Evolutionary conservation across 768 basidiomycete genomes (phyloP).

Genomic region (Suillus lakei): DNA sequence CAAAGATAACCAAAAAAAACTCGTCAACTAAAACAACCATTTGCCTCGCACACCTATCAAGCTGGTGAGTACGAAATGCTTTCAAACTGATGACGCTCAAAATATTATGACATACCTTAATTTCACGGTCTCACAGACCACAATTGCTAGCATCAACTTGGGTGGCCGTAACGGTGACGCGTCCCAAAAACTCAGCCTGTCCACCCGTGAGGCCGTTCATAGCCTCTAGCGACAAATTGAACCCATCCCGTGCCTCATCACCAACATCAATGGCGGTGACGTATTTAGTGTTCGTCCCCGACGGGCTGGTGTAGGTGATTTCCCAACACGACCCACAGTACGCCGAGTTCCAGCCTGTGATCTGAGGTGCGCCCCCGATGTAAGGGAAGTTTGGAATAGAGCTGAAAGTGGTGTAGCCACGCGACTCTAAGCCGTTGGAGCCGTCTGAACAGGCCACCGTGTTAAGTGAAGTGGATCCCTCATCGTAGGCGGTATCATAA

Average conservation of each 20-base stretch:
- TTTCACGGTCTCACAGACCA: constrained; percentile 10
- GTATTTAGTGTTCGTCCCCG: constrained; percentile 43
- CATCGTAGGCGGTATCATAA: constrained; percentile 59
- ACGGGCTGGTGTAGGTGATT: constrained; percentile 47
- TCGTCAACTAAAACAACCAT: neutral
- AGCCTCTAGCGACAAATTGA: constrained; percentile 40
- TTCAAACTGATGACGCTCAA: neutral
- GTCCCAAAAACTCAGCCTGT: constrained; percentile 32
- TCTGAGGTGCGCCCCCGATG: constrained; percentile 59
- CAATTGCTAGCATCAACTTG: constrained; percentile 21
- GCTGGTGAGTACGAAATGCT: neutral
- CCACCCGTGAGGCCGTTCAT: constrained; percentile 40
- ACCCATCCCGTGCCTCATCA: constrained; percentile 28
- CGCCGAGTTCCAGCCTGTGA: constrained; percentile 54
- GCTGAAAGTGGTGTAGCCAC: constrained; percentile 52
- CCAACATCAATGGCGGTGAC: constrained; percentile 59
- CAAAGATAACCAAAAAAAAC: neutral
- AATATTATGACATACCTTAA: neutral
- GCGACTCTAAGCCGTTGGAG: constrained; percentile 50
- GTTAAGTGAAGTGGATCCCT: constrained; percentile 40
- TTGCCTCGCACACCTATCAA: neutral
- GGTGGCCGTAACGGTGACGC: constrained; percentile 25
- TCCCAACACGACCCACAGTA: constrained; percentile 67
- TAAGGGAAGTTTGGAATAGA: constrained; percentile 60
- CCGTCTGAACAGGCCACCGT: constrained; percentile 58